These are phyloP conservation scores for Penstemon newberryi DNA, from an alignment of 257 asterid species.

Conservation along the genomic window DNA sequence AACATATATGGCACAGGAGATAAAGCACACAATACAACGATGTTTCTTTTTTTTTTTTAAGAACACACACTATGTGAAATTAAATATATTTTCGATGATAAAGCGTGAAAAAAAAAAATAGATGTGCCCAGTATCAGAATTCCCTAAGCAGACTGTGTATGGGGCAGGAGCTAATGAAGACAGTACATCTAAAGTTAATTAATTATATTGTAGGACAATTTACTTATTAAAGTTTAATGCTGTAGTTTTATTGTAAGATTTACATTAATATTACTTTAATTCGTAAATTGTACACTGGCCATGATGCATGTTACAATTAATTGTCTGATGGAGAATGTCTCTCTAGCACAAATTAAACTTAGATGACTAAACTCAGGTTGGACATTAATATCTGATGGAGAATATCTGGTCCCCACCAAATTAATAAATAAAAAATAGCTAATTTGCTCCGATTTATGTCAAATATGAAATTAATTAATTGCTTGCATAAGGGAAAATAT, in stretches of 20 bases:
- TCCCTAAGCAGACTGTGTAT: too few species aligned
- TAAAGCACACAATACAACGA: too few species aligned
- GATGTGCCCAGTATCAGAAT: too few species aligned
- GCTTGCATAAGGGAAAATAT: background rate
- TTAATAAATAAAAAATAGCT: background rate
- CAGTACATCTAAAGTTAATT: background rate
- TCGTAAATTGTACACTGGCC: constrained; percentile 21
- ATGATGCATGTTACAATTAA: background rate
- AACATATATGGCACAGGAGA: too few species aligned
- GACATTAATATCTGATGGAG: too few species aligned
- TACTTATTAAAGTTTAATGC: constrained; percentile 2
- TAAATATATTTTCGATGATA: too few species aligned
- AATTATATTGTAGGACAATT: too few species aligned
- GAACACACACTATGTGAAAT: too few species aligned
- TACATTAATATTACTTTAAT: background rate
- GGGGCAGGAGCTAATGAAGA: constrained; percentile 24
- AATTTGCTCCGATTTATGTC: too few species aligned
- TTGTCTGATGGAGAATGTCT: constrained; percentile 50
- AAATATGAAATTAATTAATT: background rate
- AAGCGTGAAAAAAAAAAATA: too few species aligned
- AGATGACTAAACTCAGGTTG: background rate
- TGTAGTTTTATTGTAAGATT: constrained; percentile 5
- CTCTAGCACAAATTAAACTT: constrained; percentile 31
- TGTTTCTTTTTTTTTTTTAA: too few species aligned
- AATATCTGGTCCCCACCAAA: background rate